Evolutionary conservation across 495 filamentous ascomycete genomes (phyloP).

Genomic region (Cladorrhinum samala): DNA sequence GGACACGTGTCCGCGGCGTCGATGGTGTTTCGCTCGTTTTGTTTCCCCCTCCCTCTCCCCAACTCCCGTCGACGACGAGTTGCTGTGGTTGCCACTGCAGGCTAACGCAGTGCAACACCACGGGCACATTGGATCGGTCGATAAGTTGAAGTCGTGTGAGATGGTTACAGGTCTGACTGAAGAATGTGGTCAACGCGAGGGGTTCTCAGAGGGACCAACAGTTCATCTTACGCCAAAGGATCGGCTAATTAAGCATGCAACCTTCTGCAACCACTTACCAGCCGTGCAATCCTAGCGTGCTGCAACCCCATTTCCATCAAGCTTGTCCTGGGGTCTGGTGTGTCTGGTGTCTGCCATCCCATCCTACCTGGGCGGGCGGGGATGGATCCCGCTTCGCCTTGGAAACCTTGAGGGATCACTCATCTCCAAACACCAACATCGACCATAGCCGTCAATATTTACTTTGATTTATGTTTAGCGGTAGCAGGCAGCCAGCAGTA

Average conservation of each 20-base stretch:
- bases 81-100: neutral
- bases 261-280: neutral
- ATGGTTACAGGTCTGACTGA: neutral
- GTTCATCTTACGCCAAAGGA: neutral
- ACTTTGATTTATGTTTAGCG: too few species aligned
- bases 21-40: neutral
- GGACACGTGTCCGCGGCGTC: constrained; percentile 7
- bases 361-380: too few species aligned
- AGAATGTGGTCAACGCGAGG: constrained; percentile 1
- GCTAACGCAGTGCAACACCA: constrained; percentile 3
- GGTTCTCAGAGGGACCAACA: neutral
- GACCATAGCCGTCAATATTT: too few species aligned
- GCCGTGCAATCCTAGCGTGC: too few species aligned
- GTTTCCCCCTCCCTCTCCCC: neutral
- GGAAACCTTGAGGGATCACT: too few species aligned
- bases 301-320: too few species aligned
- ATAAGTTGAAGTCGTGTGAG: neutral
- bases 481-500: too few species aligned
- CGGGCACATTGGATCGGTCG: neutral
- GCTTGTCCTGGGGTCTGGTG: too few species aligned
- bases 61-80: neutral
- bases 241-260: constrained; percentile 1
- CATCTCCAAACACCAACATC: too few species aligned
- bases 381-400: too few species aligned
- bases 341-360: too few species aligned